These are phyloP conservation scores for Epichloe baconii DNA, from an alignment of 2,329 filamentous ascomycete species.

Conservation along the genomic window DNA sequence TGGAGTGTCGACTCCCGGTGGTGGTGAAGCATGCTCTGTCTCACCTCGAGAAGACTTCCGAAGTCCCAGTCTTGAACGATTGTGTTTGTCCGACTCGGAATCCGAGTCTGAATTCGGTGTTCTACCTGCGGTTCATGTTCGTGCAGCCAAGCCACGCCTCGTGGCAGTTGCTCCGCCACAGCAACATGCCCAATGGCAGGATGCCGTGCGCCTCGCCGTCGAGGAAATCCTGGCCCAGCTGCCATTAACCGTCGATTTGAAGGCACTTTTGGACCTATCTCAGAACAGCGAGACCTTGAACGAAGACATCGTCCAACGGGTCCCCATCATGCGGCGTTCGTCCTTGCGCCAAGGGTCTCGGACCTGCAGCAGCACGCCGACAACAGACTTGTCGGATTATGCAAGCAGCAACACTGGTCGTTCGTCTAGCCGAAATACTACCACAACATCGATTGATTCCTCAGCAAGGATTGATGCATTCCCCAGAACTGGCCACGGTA, in stretches of 20 bases:
- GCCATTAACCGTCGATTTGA: slow-evolving; percentile 2
- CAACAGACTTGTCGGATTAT: slow-evolving; percentile 21
- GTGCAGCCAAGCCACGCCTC: neutral
- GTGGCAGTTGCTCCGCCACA: neutral
- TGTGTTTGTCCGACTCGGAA: neutral
- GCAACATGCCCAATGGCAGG: slow-evolving; percentile 4
- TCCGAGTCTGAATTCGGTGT: neutral
- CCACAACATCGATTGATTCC: slow-evolving; percentile 30
- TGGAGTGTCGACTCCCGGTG: neutral
- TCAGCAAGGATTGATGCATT: slow-evolving; percentile 7
- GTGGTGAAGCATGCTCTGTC: neutral
- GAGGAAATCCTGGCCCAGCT: slow-evolving; percentile 6
- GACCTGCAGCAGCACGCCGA: slow-evolving; percentile 24
- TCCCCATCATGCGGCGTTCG: slow-evolving; percentile 3
- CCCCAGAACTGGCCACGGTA: neutral
- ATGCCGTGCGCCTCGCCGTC: slow-evolving; percentile 3
- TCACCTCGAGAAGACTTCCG: neutral
- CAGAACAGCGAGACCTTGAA: neutral
- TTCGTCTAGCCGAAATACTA: slow-evolving; percentile 30
- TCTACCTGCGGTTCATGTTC: neutral
- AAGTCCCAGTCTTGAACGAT: neutral
- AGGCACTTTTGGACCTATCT: slow-evolving; percentile 3
- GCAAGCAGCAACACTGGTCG: slow-evolving; percentile 27
- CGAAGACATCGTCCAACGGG: slow-evolving; percentile 1
- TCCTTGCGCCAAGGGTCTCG: slow-evolving; percentile 24